Evolutionary conservation across 139 green algal species (phyloP).

Genomic region (Volvox africanus): DNA sequence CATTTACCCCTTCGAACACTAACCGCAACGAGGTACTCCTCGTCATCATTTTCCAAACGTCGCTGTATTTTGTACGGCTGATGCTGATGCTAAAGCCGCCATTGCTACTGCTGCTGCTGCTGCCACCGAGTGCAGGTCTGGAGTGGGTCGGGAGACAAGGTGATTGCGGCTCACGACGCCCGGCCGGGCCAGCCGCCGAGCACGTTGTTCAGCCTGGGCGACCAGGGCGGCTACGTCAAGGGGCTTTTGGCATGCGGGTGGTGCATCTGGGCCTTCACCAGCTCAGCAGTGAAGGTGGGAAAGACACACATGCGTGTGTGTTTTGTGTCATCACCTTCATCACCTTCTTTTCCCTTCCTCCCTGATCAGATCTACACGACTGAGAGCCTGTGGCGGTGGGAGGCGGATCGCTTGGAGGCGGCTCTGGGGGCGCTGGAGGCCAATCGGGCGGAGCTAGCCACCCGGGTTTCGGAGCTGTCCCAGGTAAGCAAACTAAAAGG

Average conservation of each 20-base stretch:
- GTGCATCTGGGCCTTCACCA: slow-evolving; percentile 51
- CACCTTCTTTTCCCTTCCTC: not conserved
- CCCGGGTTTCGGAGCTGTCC: slow-evolving; percentile 9
- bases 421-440: slow-evolving; percentile 36
- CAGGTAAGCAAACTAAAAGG: not conserved
- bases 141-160: slow-evolving; percentile 67
- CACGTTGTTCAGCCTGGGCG: slow-evolving; percentile 61
- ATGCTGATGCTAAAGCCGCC: no score
- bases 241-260: slow-evolving; percentile 33
- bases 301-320: not conserved
- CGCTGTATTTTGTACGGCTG: no score
- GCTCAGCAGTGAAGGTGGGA: slow-evolving; percentile 9
- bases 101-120: no score
- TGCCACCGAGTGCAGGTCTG: slow-evolving; percentile 51
- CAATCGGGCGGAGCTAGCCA: slow-evolving; percentile 1
- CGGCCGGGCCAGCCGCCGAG: slow-evolving; percentile 14
- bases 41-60: no score
- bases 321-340: not conserved
- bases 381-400: slow-evolving; percentile 37
- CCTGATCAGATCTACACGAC: slow-evolving; percentile 46
- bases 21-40: no score
- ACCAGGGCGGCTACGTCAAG: slow-evolving; percentile 60
- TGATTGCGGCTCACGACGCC: slow-evolving; percentile 64
- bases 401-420: not conserved
- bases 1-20: no score